These are phyloP conservation scores for Acidiella bohemica DNA, from an alignment of 495 filamentous ascomycete genomes.

Conservation along the genomic window DNA sequence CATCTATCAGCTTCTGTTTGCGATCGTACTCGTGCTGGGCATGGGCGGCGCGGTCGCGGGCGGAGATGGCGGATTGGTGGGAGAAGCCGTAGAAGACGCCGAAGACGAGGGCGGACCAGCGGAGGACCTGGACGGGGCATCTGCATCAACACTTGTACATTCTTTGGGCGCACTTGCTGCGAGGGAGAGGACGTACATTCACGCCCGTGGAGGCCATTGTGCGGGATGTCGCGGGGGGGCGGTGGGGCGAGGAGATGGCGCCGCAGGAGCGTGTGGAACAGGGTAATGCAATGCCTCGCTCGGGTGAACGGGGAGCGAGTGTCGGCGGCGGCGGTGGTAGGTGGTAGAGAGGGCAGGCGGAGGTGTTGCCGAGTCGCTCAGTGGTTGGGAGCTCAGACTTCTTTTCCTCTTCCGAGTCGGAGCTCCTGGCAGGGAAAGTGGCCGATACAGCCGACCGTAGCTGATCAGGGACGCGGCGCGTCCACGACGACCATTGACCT, in stretches of 20 bases:
- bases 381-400: too few species aligned
- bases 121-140: slow-evolving; percentile 63
- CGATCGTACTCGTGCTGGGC: slow-evolving; percentile 69
- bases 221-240: slow-evolving; percentile 1
- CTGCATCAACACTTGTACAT: slow-evolving; percentile 1
- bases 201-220: slow-evolving; percentile 40
- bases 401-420: too few species aligned
- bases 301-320: background rate
- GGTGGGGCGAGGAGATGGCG: background rate
- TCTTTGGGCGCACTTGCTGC: background rate
- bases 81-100: slow-evolving; percentile 87
- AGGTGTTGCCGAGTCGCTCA: too few species aligned
- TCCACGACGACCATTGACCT: too few species aligned
- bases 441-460: too few species aligned
- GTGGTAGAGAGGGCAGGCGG: too few species aligned
- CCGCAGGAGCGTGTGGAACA: background rate
- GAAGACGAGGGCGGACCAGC: slow-evolving; percentile 75
- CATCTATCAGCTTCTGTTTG: slow-evolving; percentile 71
- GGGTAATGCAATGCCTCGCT: background rate
- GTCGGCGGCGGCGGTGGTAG: background rate
- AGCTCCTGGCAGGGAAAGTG: too few species aligned
- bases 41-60: slow-evolving; percentile 49
- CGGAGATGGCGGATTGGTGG: slow-evolving; percentile 66
- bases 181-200: slow-evolving; percentile 42
- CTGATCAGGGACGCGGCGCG: too few species aligned